Conservation (phyloP, 345 rosid species). For the Brassica rapa region DNA sequence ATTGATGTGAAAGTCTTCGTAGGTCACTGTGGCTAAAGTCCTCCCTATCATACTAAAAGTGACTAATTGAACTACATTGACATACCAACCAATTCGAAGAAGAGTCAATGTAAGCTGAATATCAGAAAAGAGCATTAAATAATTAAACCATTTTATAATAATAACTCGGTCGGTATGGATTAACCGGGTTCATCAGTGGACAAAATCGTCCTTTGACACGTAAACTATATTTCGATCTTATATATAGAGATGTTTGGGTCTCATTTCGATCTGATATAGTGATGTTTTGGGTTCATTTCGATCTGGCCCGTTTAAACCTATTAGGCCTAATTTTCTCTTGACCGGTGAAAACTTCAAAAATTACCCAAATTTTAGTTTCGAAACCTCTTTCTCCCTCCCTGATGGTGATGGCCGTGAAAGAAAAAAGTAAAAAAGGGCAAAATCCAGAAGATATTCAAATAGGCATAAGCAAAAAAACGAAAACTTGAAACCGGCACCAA, state of each 20-base stretch:
- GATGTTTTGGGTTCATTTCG: not conserved
- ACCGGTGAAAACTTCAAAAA: no score
- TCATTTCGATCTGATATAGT: no score
- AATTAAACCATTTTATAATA: not conserved
- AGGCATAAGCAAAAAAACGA: no score
- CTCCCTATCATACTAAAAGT: not conserved
- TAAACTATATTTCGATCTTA: no score
- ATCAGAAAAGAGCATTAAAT: not conserved
- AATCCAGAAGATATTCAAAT: no score
- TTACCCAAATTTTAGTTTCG: not conserved
- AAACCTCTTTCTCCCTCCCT: not conserved
- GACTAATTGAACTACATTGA: not conserved
- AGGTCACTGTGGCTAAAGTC: conserved; percentile 27
- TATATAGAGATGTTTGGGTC: no score
- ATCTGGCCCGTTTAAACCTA: not conserved
- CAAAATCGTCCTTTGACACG: no score
- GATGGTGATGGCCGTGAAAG: no score
- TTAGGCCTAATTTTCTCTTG: no score
- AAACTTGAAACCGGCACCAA: no score
- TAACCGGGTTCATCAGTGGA: not conserved
- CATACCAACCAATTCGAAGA: not conserved
- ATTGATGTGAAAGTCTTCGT: conserved; percentile 28
- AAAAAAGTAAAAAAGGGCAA: no score
- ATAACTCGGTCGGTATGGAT: not conserved
- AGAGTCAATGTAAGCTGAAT: not conserved